Conservation (phyloP, 2,329 filamentous ascomycete genomes). For the Fusarium sp. region DNA sequence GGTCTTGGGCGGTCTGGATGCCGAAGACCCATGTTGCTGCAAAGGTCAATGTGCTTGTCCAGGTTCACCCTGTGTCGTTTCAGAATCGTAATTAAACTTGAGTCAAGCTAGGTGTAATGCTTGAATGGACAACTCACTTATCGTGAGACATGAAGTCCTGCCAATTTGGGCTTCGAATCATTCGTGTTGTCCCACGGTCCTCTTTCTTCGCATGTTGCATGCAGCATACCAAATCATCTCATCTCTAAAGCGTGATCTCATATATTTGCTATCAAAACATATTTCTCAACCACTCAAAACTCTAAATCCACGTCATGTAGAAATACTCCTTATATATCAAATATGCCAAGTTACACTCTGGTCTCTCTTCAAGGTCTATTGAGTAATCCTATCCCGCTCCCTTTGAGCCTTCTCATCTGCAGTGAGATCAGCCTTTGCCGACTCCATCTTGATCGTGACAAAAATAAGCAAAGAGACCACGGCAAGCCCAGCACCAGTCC, state of each 20-base stretch:
- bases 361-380: rapidly evolving
- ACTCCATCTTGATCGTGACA: constrained; percentile 67
- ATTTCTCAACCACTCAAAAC: background rate
- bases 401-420: constrained; percentile 65
- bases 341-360: background rate
- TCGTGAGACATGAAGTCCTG: background rate
- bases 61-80: constrained; percentile 8
- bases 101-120: no score
- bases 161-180: background rate
- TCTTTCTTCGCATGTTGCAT: background rate
- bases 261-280: background rate
- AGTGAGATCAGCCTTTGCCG: constrained; percentile 69
- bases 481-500: constrained; percentile 72
- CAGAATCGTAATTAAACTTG: background rate
- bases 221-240: background rate
- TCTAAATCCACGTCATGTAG: no score
- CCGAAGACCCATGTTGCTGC: background rate
- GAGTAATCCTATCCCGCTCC: constrained; percentile 2
- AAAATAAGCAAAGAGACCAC: constrained; percentile 66
- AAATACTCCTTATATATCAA: no score
- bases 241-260: background rate
- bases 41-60: no score
- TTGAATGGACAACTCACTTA: background rate
- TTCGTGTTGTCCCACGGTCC: no score
- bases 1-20: constrained; percentile 12